phyloP scores from a whole-genome alignment of 176 grass and related monocot species.

The Oropetium thomaeum region DNA sequence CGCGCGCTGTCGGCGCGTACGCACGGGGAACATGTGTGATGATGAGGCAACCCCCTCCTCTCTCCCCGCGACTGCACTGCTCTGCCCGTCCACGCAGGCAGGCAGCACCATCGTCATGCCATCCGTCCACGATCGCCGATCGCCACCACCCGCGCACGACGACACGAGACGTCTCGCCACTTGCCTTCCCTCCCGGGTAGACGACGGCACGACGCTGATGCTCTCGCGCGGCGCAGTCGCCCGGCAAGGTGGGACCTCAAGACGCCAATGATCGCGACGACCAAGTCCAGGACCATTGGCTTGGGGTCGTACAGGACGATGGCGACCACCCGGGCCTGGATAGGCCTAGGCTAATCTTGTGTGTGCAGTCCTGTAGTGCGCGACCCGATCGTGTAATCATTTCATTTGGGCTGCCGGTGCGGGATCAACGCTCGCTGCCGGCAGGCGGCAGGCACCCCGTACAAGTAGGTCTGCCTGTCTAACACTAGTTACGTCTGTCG shows the following conservation, averaged over 20 bases:
- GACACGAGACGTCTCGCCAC: neutral
- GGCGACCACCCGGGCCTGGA: neutral
- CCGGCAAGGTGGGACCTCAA: neutral
- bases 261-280: neutral
- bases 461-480: neutral
- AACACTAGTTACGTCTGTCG: too few species aligned
- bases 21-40: neutral
- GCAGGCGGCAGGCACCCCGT: neutral
- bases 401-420: neutral
- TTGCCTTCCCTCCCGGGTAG: neutral
- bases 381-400: neutral
- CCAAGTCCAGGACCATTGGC: neutral
- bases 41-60: too few species aligned
- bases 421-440: too few species aligned
- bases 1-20: neutral
- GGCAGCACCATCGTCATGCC: neutral
- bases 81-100: too few species aligned
- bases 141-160: neutral
- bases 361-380: neutral
- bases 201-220: too few species aligned
- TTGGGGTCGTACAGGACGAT: neutral
- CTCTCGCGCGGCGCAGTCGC: neutral
- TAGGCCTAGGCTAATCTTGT: neutral
- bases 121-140: neutral
- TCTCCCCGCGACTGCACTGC: too few species aligned